phyloP scores from a whole-genome alignment of 2,329 filamentous ascomycete species.

The Capronia coronata region DNA sequence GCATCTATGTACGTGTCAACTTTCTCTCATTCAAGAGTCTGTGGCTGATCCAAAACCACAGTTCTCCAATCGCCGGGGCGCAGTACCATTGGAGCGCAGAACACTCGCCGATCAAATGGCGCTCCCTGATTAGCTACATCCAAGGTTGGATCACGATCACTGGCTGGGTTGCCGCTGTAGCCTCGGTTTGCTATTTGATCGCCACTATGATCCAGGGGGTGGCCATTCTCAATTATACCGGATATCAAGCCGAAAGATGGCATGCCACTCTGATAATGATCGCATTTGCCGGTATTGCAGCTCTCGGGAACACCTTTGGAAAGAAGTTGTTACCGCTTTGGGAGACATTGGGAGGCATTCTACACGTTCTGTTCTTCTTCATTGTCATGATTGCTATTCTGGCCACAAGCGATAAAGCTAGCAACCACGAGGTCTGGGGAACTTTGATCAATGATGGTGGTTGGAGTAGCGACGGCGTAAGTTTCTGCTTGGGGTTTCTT shows the following conservation, averaged over 20 bases:
- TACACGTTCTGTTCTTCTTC: constrained; percentile 37
- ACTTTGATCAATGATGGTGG: constrained; percentile 42
- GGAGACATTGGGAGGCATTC: constrained; percentile 29
- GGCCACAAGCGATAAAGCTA: constrained; percentile 32
- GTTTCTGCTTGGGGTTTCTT: constrained; percentile 41
- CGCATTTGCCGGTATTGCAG: constrained; percentile 33
- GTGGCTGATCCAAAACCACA: constrained; percentile 13
- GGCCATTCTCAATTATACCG: constrained; percentile 35
- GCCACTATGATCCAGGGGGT: constrained; percentile 35
- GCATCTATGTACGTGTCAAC: constrained; percentile 34
- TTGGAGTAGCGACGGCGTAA: constrained; percentile 41
- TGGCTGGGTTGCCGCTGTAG: constrained; percentile 36
- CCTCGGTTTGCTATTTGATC: constrained; percentile 32
- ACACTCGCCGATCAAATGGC: constrained; percentile 27
- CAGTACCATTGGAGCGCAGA: constrained; percentile 40
- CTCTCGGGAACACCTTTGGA: constrained; percentile 30
- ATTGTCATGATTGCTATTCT: constrained; percentile 36
- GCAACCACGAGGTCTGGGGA: constrained; percentile 39
- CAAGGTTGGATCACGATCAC: constrained; percentile 35
- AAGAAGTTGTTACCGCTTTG: constrained; percentile 32
- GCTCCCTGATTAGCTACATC: constrained; percentile 19
- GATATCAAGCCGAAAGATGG: constrained; percentile 36
- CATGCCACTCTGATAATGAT: constrained; percentile 38
- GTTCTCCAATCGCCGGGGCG: constrained; percentile 36
- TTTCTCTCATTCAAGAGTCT: not conserved